These are phyloP conservation scores for Tolypocladium amazonense DNA, from an alignment of 2,329 filamentous ascomycete genomes.

Conservation along the genomic window DNA sequence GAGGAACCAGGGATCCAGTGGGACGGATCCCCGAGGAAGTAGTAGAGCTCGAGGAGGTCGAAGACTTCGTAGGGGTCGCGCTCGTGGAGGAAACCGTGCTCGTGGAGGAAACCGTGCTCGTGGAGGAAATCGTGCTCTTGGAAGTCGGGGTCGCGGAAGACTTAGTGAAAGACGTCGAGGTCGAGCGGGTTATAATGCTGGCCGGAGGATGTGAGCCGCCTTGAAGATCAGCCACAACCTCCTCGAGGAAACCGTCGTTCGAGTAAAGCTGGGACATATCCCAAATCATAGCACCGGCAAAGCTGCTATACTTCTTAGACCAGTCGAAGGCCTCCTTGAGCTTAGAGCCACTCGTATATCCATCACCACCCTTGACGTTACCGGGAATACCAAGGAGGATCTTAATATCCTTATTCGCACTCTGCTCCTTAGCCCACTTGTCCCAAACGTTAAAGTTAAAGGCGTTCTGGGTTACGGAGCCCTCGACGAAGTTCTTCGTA, in stretches of 20 bases:
- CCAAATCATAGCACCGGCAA: conserved; percentile 62
- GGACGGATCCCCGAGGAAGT: too few species aligned
- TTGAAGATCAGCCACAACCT: conserved; percentile 18
- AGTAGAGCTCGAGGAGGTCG: too few species aligned
- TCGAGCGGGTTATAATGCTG: too few species aligned
- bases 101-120: too few species aligned
- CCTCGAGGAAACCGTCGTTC: conserved; percentile 45
- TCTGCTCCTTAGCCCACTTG: conserved; percentile 47
- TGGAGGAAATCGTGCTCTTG: too few species aligned
- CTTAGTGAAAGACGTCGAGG: too few species aligned
- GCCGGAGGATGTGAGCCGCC: neutral
- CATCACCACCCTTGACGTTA: conserved; percentile 39
- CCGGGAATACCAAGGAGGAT: conserved; percentile 52
- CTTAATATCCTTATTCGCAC: conserved; percentile 49
- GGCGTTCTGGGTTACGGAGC: conserved; percentile 32
- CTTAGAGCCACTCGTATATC: conserved; percentile 38
- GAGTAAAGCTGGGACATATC: conserved; percentile 50
- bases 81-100: too few species aligned
- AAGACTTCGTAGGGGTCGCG: too few species aligned
- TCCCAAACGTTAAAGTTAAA: conserved; percentile 59
- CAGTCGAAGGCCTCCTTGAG: conserved; percentile 42
- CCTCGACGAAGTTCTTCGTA: conserved; percentile 37
- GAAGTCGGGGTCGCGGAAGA: too few species aligned
- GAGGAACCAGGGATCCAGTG: too few species aligned
- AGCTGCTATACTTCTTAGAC: conserved; percentile 43